Base-by-base conservation (phyloP, 257 asterid genomes). In the Lycium ferocissimum region DNA sequence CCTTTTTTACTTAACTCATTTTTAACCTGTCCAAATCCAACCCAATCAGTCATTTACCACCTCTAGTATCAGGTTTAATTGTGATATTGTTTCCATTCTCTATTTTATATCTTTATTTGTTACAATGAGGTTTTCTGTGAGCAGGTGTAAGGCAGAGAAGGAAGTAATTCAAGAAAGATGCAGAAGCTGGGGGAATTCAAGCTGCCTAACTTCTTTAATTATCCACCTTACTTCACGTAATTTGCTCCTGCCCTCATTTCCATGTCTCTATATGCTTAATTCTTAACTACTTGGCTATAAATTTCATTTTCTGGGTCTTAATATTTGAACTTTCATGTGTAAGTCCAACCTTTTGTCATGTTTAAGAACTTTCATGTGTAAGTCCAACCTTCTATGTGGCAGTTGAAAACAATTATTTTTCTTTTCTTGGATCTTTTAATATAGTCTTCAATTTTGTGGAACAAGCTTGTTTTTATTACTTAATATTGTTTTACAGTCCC, bases 201-300 rank as follows among this genome's bases (percentile, higher is more conserved):
- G 90, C 90, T 92, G 84, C 97, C 94, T 62, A 87, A 90, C 84
- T 93, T 93, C 93, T 93, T 91, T 82, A 91, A 91, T 81, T 93
- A 93, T 83, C 94, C 97, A 83, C 95, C 97, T 45, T 92, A 92
- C 85, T 93, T 92, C 92, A 93, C 95, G 97, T 93, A 93, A 90
- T 56, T 87, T 17, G 4, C 47, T 67, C 66, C 33, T 56, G 33
- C 12, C 43, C 43, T 67, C 59, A 73, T 22, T 67, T 73, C 78
- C 70, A 49, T 63, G 85, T 83, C 26, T 51, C 40, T 47, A 9
- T 58, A 59, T 66, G 59, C 33, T 26, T 26, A 26, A 26, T 26
- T 26, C 33, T 26, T 73, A 66, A 53, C 61, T 47, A 49, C 37
- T 49, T 76, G 81, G 62, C 81, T 3, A 13, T 51, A 6, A 35